Conservation (phyloP, 2,329 filamentous ascomycete genomes). For the Sclerotinia minor region DNA sequence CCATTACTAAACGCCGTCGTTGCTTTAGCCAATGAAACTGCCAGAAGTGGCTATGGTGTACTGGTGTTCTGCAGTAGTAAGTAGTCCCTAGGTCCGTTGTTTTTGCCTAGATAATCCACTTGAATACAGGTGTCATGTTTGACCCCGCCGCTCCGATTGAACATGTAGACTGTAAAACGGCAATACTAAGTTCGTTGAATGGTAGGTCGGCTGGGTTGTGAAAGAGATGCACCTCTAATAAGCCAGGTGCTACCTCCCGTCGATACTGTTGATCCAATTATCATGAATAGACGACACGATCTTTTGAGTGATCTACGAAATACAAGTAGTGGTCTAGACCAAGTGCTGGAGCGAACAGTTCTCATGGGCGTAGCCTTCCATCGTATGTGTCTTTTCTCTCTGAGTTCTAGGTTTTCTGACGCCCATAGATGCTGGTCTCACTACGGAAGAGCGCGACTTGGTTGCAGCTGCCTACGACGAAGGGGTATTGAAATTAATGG, state of each 20-base stretch:
- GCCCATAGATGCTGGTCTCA: conserved; percentile 59
- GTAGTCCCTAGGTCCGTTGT: neutral
- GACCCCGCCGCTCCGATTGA: neutral
- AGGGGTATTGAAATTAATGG: conserved; percentile 67
- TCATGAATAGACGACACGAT: conserved; percentile 61
- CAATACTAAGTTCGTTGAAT: neutral
- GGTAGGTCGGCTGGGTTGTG: conserved; percentile 57
- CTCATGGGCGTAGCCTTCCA: conserved; percentile 72
- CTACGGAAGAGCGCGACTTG: conserved; percentile 72
- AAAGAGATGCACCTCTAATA: conserved; percentile 67
- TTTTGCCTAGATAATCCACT: no score
- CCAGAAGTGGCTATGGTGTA: conserved; percentile 65
- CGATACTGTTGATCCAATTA: conserved; percentile 45
- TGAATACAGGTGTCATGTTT: neutral
- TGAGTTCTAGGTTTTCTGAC: neutral
- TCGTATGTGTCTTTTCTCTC: conserved; percentile 49
- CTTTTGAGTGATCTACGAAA: conserved; percentile 66
- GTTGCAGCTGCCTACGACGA: conserved; percentile 70
- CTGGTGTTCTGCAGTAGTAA: conserved; percentile 71
- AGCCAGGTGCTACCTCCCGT: conserved; percentile 62
- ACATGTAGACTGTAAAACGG: neutral
- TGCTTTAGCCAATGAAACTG: conserved; percentile 68
- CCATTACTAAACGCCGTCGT: conserved; percentile 70
- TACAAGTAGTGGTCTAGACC: conserved; percentile 65
- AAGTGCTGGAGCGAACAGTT: conserved; percentile 63